Percentiles rank a stretch among this genome's conserved stretches.
phyloP scores from a whole-genome alignment of 148 eudicot genomes.

The Camellia japonica region DNA sequence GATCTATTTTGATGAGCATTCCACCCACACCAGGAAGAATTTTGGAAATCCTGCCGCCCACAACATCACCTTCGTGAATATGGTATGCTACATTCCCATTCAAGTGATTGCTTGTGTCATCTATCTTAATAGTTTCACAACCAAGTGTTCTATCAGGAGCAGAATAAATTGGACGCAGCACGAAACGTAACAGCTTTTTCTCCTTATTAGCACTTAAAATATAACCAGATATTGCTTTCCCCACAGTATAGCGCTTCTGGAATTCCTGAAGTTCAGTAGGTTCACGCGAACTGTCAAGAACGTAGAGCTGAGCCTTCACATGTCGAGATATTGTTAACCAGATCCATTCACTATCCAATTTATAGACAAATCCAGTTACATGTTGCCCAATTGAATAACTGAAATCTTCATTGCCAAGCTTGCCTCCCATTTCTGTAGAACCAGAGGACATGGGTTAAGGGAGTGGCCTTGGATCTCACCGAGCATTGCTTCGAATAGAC shows the following conservation, averaged over 20 bases:
- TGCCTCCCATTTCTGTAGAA: slow-evolving; percentile 25
- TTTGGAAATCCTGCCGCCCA: slow-evolving; percentile 85
- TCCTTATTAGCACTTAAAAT: slow-evolving; percentile 55
- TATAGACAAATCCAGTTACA: slow-evolving; percentile 75
- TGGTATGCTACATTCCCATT: slow-evolving; percentile 32
- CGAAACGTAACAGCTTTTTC: slow-evolving; percentile 61
- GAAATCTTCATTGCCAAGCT: slow-evolving; percentile 37
- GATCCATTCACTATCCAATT: slow-evolving; percentile 87
- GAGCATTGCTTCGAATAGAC: neutral
- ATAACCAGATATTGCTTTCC: slow-evolving; percentile 56
- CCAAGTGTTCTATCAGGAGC: slow-evolving; percentile 20
- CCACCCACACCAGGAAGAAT: slow-evolving; percentile 85
- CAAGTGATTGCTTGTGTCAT: slow-evolving; percentile 17
- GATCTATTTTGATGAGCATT: slow-evolving; percentile 81
- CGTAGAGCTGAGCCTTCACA: slow-evolving; percentile 66
- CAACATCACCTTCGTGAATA: slow-evolving; percentile 52
- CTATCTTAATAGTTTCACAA: slow-evolving; percentile 13
- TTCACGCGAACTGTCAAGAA: slow-evolving; percentile 79
- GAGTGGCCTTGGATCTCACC: neutral
- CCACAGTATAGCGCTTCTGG: slow-evolving; percentile 61
- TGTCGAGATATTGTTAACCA: slow-evolving; percentile 72
- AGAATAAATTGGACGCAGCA: slow-evolving; percentile 43
- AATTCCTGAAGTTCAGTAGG: slow-evolving; percentile 66
- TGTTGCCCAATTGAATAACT: slow-evolving; percentile 60
- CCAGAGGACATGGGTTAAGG: slow-evolving; percentile 20